Evolutionary conservation across 371 early-diverging fungal species (phyloP), one percentile per base, ranked within the genome.

Genomic region (Mortierella sp.): DNA sequence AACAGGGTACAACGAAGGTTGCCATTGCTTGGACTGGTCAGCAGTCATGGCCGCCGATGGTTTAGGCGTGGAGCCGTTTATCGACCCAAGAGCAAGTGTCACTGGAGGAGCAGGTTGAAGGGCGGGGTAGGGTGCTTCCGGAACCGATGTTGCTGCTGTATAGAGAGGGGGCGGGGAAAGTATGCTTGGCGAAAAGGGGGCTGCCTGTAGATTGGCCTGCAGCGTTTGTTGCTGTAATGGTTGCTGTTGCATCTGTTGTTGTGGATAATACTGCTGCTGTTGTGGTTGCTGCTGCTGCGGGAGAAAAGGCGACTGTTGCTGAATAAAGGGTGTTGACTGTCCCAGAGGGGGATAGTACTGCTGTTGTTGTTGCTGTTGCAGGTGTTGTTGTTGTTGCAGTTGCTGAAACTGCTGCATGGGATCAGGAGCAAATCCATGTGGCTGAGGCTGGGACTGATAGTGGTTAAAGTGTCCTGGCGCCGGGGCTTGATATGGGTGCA

Each of bases 121-220:
- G 21, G 64, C 64, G 8, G 64, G 64, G 37, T 37, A 64, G 3
- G 64, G 37, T 21, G 64, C 59, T 19, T 64, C 64, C 19, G 64
- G 21, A 16, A 31, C 13, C 21, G 72, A 51, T 9, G 72, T 31
- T 31, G 73, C 57, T 3, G 76, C 51, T 28, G 76, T 6, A 46
- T 76, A 76, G 11, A 55, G 31, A 2, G 76, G 76, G 14, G 76
- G 76, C 43, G 76, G 76, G 21, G 76, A 76, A 21, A 71, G 2
- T n/a, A 76, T 55, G 34, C 48, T 55, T 21, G 43, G 71, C 9
- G 71, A 26, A 26, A 59, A 59, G 31, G 54, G 67, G 10, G 54
- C 44, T 37, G 44, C 48, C 37, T 24, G 71, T 24, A 21, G 71
- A 67, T 76, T 64, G 21, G 64, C 6, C 37, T 64, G 64, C 9